A percentile compares a stretch with the other conserved stretches of the same genome.
Conservation (phyloP, 2,329 filamentous ascomycete genomes). For the Stemphylium lycopersici region DNA sequence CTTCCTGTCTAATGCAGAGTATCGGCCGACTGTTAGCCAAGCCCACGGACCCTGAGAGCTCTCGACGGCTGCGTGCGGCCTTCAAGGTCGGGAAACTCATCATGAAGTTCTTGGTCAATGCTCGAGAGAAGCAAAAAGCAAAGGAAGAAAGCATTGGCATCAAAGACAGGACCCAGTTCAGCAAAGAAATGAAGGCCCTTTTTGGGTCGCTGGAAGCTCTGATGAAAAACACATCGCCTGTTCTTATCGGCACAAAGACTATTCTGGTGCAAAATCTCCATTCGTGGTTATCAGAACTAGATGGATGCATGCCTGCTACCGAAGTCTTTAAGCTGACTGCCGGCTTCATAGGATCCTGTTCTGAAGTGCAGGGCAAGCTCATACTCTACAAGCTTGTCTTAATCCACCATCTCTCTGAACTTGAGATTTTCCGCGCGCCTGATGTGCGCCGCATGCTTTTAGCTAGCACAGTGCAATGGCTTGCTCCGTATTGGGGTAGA, state of each 20-base stretch:
- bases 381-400: slow-evolving; percentile 90
- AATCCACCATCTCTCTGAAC: slow-evolving; percentile 86
- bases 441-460: slow-evolving; percentile 77
- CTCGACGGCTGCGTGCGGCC: slow-evolving; percentile 83
- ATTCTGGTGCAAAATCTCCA: slow-evolving; percentile 96
- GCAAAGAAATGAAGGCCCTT: slow-evolving; percentile 80
- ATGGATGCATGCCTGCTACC: slow-evolving; percentile 74
- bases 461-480: slow-evolving; percentile 85
- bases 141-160: slow-evolving; percentile 90
- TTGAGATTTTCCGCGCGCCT: slow-evolving; percentile 79
- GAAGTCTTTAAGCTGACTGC: slow-evolving; percentile 92
- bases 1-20: slow-evolving; percentile 83
- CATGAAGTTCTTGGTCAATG: slow-evolving; percentile 92
- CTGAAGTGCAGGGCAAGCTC: slow-evolving; percentile 85
- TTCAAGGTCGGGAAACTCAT: slow-evolving; percentile 95
- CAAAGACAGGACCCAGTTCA: slow-evolving; percentile 76
- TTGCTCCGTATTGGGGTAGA: slow-evolving; percentile 90
- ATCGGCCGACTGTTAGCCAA: slow-evolving; percentile 83
- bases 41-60: slow-evolving; percentile 80
- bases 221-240: slow-evolving; percentile 85
- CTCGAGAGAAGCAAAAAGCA: slow-evolving; percentile 81
- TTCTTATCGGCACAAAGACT: slow-evolving; percentile 92
- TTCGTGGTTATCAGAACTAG: slow-evolving; percentile 92
- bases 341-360: slow-evolving; percentile 91
- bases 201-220: slow-evolving; percentile 89